Base-by-base conservation (phyloP, 257 asterid species). In the Salvia miltiorrhiza region DNA sequence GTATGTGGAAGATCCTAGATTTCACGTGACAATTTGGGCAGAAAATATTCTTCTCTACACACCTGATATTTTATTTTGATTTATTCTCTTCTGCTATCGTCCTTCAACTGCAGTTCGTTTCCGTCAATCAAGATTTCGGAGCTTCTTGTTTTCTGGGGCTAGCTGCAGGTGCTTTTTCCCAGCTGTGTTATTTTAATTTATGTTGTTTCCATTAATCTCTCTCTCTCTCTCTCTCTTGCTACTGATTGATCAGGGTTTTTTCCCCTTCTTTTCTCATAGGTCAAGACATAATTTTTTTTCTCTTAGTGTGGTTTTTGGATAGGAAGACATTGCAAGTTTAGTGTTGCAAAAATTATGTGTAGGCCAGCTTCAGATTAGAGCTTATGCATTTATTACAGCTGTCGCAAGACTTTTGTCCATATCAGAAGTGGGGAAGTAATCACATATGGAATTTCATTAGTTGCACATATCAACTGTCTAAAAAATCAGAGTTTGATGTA, bases 81-180 rank as follows among this genome's bases (percentile, higher is more conserved):
- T 26, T 16, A 47, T 47, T 16, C 16, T 26, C 9, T 20, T 52
- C 5, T 23, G 9, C 3, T 55, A 9, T 7, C 61, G 6, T 26
- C 39, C 0, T 26, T 54, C 39, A 26, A 54, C 61, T 54, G 39
- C 13, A 54, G 39, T 54, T 24, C 39, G 11, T 13, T 41, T 28
- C 63, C 67, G 12, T 19, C 43, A 21, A 17, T 58, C 76, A 23
- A 69, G 69, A 63, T 56, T 30, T 40, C 9, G 19, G 4, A 19
- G 43, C 49, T 30, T 7, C 28, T 56, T 37, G 41, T 30, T 26
- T 58, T 71, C 59, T 30, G 35, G 24, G 43, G 73, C 5, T 30
- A 37, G 40, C 52, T 64, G 63, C 68, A 72, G 81, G 77, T 76
- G 73, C 9, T 44, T 63, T 63, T 49, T 67, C 73, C 63, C 59